A percentile compares a stretch with the other conserved stretches of the same genome.
These are phyloP conservation scores for Gossypium lobatum DNA, from an alignment of 441 rosid genomes.

Conservation along the genomic window DNA sequence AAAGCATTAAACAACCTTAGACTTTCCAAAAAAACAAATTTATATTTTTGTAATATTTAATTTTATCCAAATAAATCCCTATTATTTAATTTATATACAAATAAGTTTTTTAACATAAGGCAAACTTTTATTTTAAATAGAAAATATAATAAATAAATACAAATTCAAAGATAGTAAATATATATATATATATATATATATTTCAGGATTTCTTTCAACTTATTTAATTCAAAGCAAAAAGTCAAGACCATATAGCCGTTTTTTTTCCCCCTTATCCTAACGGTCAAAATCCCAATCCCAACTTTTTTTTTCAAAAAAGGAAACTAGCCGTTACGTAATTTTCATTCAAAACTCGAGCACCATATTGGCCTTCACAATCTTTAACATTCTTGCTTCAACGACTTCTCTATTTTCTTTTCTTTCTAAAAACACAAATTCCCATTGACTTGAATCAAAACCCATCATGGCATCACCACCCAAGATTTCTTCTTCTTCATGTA, in stretches of 20 bases:
- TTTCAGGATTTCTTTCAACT: not conserved
- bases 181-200: no score
- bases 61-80: no score
- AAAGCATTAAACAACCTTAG: no score
- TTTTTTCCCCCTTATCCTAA: slow-evolving; percentile 7
- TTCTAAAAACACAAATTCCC: not conserved
- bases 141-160: no score
- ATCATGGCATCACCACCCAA: slow-evolving; percentile 47
- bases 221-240: not conserved
- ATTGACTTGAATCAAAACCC: not conserved
- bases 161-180: no score
- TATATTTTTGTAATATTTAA: no score
- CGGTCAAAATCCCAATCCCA: slow-evolving; percentile 19
- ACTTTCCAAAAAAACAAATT: no score
- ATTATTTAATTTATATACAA: no score
- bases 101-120: no score
- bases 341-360: not conserved
- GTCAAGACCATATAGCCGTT: not conserved
- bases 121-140: no score
- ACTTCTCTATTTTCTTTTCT: not conserved
- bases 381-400: slow-evolving; percentile 15
- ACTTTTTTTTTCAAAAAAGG: not conserved
- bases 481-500: slow-evolving; percentile 27
- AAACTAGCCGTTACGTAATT: slow-evolving; percentile 35
- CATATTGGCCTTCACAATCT: slow-evolving; percentile 9